Evolutionary conservation across 192 early-diverging fungal genomes (phyloP).

Genomic region (Phlyctochytrium planicorne): DNA sequence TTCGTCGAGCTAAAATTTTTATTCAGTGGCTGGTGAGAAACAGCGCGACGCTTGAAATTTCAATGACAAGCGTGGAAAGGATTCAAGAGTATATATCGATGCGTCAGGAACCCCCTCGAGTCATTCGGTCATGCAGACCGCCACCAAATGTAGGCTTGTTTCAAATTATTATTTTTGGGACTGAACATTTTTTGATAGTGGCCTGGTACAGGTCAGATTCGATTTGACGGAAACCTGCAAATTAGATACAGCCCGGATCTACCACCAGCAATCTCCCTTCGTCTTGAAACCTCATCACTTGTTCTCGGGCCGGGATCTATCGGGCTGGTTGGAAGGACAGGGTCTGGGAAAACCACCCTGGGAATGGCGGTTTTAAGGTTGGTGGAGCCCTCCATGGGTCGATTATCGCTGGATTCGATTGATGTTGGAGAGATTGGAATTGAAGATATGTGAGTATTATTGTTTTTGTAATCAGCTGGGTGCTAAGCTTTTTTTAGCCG

Average conservation of each 20-base stretch:
- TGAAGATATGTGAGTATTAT: conserved; percentile 64
- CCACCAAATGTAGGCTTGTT: conserved; percentile 2
- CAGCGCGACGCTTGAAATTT: conserved; percentile 62
- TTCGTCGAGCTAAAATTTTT: not conserved
- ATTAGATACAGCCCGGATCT: conserved; percentile 13
- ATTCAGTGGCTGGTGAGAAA: conserved; percentile 26
- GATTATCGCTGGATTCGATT: conserved; percentile 57
- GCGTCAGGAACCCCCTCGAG: conserved; percentile 69
- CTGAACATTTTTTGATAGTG: conserved; percentile 31
- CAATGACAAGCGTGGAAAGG: conserved; percentile 78
- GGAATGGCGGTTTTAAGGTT: conserved; percentile 71
- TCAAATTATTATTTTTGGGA: not conserved
- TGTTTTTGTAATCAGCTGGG: conserved; percentile 57
- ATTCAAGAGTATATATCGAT: conserved; percentile 75
- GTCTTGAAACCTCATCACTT: no score
- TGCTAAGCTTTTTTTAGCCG: conserved; percentile 22
- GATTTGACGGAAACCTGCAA: conserved; percentile 7
- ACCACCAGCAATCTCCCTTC: conserved; percentile 12
- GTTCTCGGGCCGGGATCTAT: conserved; percentile 10
- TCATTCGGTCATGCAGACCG: conserved; percentile 39
- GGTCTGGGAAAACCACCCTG: conserved; percentile 55
- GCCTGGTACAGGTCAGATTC: conserved; percentile 7
- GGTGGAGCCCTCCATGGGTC: conserved; percentile 44
- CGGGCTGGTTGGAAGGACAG: conserved; percentile 40
- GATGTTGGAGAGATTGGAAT: conserved; percentile 65